Conservation (phyloP, 805 yeast genomes). For the Sugiyamaella chiloensis region DNA sequence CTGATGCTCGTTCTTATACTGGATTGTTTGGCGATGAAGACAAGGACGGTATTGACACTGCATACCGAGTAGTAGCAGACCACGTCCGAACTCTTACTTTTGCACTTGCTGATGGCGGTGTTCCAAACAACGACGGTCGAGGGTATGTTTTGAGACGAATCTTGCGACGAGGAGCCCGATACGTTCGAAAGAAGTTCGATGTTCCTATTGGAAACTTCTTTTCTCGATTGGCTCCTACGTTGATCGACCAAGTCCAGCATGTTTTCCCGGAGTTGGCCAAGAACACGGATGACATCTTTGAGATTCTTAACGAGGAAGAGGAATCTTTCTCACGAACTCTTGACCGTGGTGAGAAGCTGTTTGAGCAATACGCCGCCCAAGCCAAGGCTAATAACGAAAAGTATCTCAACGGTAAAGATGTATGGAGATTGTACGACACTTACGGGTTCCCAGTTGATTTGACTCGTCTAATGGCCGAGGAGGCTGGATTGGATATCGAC, state of each 20-base stretch:
- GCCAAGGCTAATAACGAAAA: constrained; percentile 74
- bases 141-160: constrained; percentile 97
- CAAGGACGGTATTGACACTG: constrained; percentile 92
- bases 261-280: constrained; percentile 88
- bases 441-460: constrained; percentile 99
- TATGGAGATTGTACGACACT: constrained; percentile 97
- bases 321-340: constrained; percentile 90
- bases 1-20: constrained; percentile 85
- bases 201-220: constrained; percentile 94
- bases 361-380: constrained; percentile 84
- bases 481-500: constrained; percentile 88
- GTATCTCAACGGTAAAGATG: constrained; percentile 86
- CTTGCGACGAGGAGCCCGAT: constrained; percentile 96
- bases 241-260: constrained; percentile 80
- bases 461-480: constrained; percentile 98
- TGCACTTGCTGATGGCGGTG: constrained; percentile 98
- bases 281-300: constrained; percentile 72
- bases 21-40: constrained; percentile 95
- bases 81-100: constrained; percentile 96
- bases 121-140: constrained; percentile 98
- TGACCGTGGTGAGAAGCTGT: constrained; percentile 96
- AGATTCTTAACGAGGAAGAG: constrained; percentile 94
- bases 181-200: constrained; percentile 92
- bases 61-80: constrained; percentile 97
- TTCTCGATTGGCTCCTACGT: constrained; percentile 86